Evolutionary conservation across 2,329 filamentous ascomycete genomes (phyloP).

Genomic region (Penicillium aurantiogriseum): DNA sequence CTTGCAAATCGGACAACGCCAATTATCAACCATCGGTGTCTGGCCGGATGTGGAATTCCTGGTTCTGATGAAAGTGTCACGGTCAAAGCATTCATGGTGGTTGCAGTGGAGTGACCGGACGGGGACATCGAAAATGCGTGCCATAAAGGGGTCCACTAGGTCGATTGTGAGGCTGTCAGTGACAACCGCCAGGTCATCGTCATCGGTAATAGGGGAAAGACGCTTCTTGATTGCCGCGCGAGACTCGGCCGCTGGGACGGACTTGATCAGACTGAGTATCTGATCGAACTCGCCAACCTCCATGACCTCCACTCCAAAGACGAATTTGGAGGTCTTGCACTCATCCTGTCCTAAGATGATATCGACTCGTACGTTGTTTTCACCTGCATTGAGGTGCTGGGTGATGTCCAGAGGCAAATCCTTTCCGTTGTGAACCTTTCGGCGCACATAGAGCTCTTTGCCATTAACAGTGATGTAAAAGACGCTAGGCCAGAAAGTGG

Average conservation of each 20-base stretch:
- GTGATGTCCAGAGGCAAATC: constrained; percentile 77
- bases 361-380: constrained; percentile 61
- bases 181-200: constrained; percentile 64
- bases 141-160: constrained; percentile 66
- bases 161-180: constrained; percentile 60
- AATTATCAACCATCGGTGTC: constrained; percentile 52
- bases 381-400: constrained; percentile 54
- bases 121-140: constrained; percentile 65
- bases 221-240: constrained; percentile 57
- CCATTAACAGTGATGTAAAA: constrained; percentile 69
- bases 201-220: constrained; percentile 41
- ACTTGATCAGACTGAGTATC: constrained; percentile 41
- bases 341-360: constrained; percentile 44
- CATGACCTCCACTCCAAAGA: constrained; percentile 69
- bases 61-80: constrained; percentile 74
- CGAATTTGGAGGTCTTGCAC: constrained; percentile 45
- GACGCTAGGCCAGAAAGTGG: constrained; percentile 68
- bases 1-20: constrained; percentile 83
- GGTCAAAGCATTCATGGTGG: constrained; percentile 87
- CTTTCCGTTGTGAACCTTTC: constrained; percentile 70
- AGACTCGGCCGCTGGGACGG: constrained; percentile 51
- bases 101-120: constrained; percentile 68
- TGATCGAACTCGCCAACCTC: constrained; percentile 49
- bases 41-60: constrained; percentile 52
- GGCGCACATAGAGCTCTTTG: constrained; percentile 56